Evolutionary conservation across 1,139 yeast species (phyloP).

Genomic region (Saccharomyces hybrid): DNA sequence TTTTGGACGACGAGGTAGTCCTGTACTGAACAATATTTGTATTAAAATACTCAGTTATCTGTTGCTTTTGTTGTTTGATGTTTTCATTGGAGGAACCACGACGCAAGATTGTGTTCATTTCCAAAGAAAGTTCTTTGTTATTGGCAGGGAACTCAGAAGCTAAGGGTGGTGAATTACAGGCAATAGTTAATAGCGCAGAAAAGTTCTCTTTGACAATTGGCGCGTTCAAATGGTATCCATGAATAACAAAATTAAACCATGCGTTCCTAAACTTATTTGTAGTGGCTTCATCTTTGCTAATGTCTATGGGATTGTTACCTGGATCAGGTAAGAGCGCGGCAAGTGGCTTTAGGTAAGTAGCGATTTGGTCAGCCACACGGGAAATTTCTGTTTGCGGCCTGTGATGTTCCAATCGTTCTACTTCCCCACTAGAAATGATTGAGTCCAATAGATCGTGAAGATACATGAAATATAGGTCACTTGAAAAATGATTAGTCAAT

Average conservation of each 20-base stretch:
- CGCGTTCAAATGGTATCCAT: conserved; percentile 69
- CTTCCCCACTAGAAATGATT: conserved; percentile 76
- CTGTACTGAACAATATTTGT: conserved; percentile 32
- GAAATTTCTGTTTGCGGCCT: conserved; percentile 73
- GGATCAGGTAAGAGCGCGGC: conserved; percentile 64
- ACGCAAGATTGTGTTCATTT: conserved; percentile 81
- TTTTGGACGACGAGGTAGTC: conserved; percentile 60
- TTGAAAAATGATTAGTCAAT: conserved; percentile 29
- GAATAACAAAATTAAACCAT: conserved; percentile 92
- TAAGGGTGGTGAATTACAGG: conserved; percentile 83
- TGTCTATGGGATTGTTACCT: conserved; percentile 36
- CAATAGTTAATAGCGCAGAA: conserved; percentile 56
- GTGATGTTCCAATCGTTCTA: conserved; percentile 70
- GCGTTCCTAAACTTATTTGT: conserved; percentile 63
- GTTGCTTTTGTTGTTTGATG: conserved; percentile 65
- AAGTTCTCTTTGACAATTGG: conserved; percentile 43
- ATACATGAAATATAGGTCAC: conserved; percentile 48
- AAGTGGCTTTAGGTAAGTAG: conserved; percentile 60
- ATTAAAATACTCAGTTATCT: conserved; percentile 32
- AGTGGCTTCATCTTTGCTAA: conserved; percentile 29
- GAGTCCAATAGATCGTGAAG: conserved; percentile 58
- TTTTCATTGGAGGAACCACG: conserved; percentile 83
- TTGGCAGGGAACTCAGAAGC: conserved; percentile 83
- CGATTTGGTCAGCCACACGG: conserved; percentile 68
- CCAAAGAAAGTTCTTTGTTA: conserved; percentile 85